Evolutionary conservation across 2,329 filamentous ascomycete genomes (phyloP), one percentile per base, ranked within the genome.

Genomic region (Kalaharituber pfeilii): DNA sequence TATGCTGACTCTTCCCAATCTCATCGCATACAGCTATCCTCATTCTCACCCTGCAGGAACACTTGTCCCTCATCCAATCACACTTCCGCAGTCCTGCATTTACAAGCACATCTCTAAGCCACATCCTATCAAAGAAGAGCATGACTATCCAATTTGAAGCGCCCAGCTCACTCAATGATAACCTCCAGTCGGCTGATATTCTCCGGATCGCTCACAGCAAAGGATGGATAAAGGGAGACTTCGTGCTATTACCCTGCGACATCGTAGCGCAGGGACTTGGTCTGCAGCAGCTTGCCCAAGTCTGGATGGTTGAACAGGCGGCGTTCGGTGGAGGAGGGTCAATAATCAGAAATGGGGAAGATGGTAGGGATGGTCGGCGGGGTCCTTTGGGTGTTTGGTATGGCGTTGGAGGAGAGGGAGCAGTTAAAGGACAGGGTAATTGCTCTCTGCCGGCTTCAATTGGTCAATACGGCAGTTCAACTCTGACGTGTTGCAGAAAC

Each of bases 211-310:
- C 85, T 0, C 84, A 94, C 66, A 79, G 96, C 45, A 81, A 83
- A 65, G 73, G 75, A n/a, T 75, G 80, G 6, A 79, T 98, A 62
- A 86, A 78, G 53, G 79, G 80, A 11, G 86, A 98, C 69, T 96
- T 98, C 65, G 72, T 95, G 25, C 78, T 96, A 2, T 73, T 98
- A 3, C 89, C 91, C 0, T 98, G 91, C 68, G 91, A 98, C 67
- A 73, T 98, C 5, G 80, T 98, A 36, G 88, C 87, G 11, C 83
- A 87, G 62, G 79, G 81, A 58, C 73, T 96, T 22, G 70, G 94
- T 2, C 26, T 50, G 13, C 15, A 27, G 24, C 22, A 50, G 22
- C 15, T 50, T 28, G 27, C 30, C 24, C 86, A 95, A 67, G 80
- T 88, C 57, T 98, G 33, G 33, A 39, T 39, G 33, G 5, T 39